Conservation (phyloP, 139 green algal genomes). For the Eudorina sp. region DNA sequence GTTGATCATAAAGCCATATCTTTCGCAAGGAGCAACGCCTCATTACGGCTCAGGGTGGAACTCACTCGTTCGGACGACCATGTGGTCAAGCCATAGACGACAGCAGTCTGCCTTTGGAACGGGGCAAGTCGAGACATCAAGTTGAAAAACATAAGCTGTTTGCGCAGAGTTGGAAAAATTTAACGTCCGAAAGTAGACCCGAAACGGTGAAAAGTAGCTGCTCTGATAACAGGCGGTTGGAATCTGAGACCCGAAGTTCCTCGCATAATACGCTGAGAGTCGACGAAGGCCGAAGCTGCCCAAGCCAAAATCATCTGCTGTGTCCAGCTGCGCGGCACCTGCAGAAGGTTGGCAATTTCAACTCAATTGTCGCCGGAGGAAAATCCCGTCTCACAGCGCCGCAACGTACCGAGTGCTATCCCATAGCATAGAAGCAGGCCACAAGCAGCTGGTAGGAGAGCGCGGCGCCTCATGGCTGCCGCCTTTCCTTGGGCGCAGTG, state of each 20-base stretch:
- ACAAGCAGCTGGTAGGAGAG: neutral
- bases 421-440: neutral
- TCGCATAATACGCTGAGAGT: conserved; percentile 26
- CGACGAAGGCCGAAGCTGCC: conserved; percentile 17
- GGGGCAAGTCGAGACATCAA: conserved; percentile 45
- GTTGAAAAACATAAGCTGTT: conserved; percentile 21
- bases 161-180: neutral
- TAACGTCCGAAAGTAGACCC: conserved; percentile 32
- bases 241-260: conserved; percentile 14
- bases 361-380: too few relatives aligned
- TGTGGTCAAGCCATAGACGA: conserved; percentile 39
- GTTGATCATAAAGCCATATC: neutral
- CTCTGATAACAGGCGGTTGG: conserved; percentile 47
- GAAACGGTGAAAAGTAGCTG: conserved; percentile 59
- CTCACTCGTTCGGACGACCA: conserved; percentile 52
- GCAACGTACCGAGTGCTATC: conserved; percentile 24
- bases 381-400: neutral
- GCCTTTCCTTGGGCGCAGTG: neutral
- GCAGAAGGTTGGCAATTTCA: neutral
- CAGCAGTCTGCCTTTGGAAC: conserved; percentile 43
- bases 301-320: conserved; percentile 7
- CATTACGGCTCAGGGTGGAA: too few relatives aligned
- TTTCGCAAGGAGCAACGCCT: too few relatives aligned
- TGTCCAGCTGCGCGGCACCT: conserved; percentile 36
- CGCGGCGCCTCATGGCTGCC: conserved; percentile 45